These are phyloP conservation scores for Oryza australiensis DNA, from an alignment of 176 grass and related monocot genomes.

Conservation along the genomic window DNA sequence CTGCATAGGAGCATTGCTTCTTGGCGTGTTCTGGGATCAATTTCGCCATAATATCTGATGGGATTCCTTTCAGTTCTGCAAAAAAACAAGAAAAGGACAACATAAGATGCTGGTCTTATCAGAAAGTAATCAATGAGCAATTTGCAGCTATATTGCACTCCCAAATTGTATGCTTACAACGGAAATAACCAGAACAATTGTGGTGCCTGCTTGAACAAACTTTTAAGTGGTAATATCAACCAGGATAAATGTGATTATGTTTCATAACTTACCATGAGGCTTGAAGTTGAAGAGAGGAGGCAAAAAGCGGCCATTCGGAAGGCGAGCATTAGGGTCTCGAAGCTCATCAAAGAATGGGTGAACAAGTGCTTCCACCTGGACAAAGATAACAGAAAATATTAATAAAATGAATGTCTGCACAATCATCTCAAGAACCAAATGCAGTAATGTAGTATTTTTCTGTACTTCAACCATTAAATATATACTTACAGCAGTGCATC, in stretches of 20 bases:
- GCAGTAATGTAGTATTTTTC: neutral
- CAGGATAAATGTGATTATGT: neutral
- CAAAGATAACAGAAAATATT: neutral
- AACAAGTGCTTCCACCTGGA: constrained; percentile 66
- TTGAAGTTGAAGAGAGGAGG: constrained; percentile 85
- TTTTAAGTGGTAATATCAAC: neutral
- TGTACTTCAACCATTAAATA: neutral
- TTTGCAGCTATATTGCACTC: neutral
- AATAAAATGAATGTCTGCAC: neutral
- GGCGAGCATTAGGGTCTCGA: constrained; percentile 58
- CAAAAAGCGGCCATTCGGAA: constrained; percentile 69
- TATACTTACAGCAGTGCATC: constrained; percentile 74
- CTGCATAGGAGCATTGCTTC: constrained; percentile 71
- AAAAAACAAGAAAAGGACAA: neutral
- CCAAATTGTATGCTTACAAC: neutral
- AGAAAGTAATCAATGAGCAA: neutral
- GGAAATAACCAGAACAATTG: neutral
- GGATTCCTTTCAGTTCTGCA: constrained; percentile 86
- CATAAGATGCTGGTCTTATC: neutral
- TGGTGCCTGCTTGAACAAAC: neutral
- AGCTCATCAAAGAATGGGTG: constrained; percentile 92
- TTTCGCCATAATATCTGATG: constrained; percentile 54
- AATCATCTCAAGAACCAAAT: neutral
- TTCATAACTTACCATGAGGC: constrained; percentile 49
- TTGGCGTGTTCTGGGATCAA: constrained; percentile 90